Evolutionary conservation across 2,329 filamentous ascomycete genomes (phyloP), one percentile per base, ranked within the genome.

Genomic region (Blastomyces emzantsi): DNA sequence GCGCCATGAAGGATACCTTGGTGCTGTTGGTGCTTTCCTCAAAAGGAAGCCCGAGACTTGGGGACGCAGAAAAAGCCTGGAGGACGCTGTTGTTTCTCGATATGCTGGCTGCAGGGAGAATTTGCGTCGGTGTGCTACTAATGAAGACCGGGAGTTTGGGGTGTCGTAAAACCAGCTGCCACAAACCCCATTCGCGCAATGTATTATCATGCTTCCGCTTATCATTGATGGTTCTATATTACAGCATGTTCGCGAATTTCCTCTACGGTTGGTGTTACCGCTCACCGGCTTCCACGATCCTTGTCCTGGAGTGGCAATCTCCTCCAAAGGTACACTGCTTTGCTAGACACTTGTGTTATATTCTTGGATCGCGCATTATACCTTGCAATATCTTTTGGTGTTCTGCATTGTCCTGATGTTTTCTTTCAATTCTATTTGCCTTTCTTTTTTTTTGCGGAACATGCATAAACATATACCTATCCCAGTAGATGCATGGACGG

Each of bases 1-100:
- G 65, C 84, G 94, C 6, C 94, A 99, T 71, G 94, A 99, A 76
- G 94, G 94, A 33, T 99, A 97, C 73, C 83, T 99, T 0, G 94
- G 94, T 11, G 86, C 92, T 25, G 94, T 97, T 0, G 94, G 94
- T 1, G 94, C 94, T 0, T 99, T 99, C 73, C 79, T 99, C 65
- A 96, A 93, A 78, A 81, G 92, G 56, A 91, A 96, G 77, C 93
- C 93, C 0, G 83, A 83, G 66, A 95, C 96, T 71, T 97, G 93
- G 93, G 92, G 92, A 0, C 83, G 93, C 51, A 83, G 92, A 65
- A 88, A 87, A 62, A 95, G 90, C 72, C 80, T 92, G 47, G 89
- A 92, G 67, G 82, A 80, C 25, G 67, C 71, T 22, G 65, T 66
- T 30, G 65, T 70, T 66, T 66, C 72, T 61, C 69, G 71, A 66